Evolutionary conservation across 2,329 filamentous ascomycete genomes (phyloP).

Genomic region (Calonectria pseudoturangicola): DNA sequence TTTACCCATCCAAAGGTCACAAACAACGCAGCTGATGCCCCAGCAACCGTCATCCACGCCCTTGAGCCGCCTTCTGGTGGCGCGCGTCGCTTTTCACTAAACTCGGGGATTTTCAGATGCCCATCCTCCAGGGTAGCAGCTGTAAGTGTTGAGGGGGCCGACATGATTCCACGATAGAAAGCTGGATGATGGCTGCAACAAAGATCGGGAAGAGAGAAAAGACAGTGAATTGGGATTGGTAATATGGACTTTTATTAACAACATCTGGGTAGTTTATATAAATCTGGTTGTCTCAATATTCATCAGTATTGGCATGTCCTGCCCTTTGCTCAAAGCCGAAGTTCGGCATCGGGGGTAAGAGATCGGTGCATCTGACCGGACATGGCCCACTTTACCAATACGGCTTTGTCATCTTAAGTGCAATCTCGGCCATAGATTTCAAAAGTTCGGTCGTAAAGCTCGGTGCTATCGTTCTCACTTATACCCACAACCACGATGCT

Average conservation of each 20-base stretch:
- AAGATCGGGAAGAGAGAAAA: neutral
- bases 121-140: conserved; percentile 44
- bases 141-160: conserved; percentile 28
- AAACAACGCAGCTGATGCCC: conserved; percentile 48
- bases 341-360: conserved; percentile 42
- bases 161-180: conserved; percentile 20
- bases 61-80: conserved; percentile 38
- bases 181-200: neutral
- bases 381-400: neutral
- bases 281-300: neutral
- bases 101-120: neutral
- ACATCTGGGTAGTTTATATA: neutral
- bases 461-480: conserved; percentile 40
- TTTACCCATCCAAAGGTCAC: conserved; percentile 54
- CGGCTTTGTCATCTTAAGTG: conserved; percentile 22
- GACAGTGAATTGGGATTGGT: neutral
- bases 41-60: conserved; percentile 46
- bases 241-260: neutral
- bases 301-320: neutral
- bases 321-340: conserved; percentile 21
- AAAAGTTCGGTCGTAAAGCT: conserved; percentile 44
- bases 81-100: conserved; percentile 11
- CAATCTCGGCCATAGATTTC: neutral
- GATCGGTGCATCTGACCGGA: conserved; percentile 11
- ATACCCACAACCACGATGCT: conserved; percentile 35